A percentile compares a stretch with the other conserved stretches of the same genome.
Conservation (phyloP, 495 filamentous ascomycete genomes). For the Pyrenula massariospora region DNA sequence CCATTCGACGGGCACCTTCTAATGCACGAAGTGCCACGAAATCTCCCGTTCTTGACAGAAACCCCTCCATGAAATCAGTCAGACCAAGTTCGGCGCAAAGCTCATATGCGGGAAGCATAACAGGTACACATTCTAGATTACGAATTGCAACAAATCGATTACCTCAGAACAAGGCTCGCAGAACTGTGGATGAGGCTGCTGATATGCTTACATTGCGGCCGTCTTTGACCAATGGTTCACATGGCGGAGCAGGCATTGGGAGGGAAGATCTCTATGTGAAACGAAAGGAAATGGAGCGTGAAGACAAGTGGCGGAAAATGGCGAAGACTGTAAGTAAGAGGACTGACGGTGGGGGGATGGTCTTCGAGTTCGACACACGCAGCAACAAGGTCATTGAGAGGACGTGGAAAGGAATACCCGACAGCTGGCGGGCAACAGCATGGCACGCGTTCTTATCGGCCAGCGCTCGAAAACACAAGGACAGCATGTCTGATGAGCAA, state of each 20-base stretch:
- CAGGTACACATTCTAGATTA: constrained; percentile 29
- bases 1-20: constrained; percentile 38
- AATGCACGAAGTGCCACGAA: constrained; percentile 15
- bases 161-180: constrained; percentile 63
- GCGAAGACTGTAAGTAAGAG: constrained; percentile 50
- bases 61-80: constrained; percentile 21
- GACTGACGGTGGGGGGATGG: constrained; percentile 65
- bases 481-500: constrained; percentile 53
- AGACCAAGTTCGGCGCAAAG: constrained; percentile 36
- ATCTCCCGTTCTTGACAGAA: constrained; percentile 15
- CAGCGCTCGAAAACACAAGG: constrained; percentile 56
- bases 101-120: constrained; percentile 24
- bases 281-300: constrained; percentile 68
- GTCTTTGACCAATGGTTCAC: constrained; percentile 47
- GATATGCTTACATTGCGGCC: constrained; percentile 80
- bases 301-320: constrained; percentile 98
- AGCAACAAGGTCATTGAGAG: constrained; percentile 80
- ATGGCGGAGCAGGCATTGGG: constrained; percentile 40
- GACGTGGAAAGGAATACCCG: constrained; percentile 97
- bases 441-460: constrained; percentile 91
- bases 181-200: constrained; percentile 70
- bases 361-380: constrained; percentile 77
- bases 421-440: constrained; percentile 85
- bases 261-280: constrained; percentile 50
- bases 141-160: constrained; percentile 62